Base-by-base conservation (phyloP, 176 grass and related monocot genomes). In the Saccharum spontaneum region DNA sequence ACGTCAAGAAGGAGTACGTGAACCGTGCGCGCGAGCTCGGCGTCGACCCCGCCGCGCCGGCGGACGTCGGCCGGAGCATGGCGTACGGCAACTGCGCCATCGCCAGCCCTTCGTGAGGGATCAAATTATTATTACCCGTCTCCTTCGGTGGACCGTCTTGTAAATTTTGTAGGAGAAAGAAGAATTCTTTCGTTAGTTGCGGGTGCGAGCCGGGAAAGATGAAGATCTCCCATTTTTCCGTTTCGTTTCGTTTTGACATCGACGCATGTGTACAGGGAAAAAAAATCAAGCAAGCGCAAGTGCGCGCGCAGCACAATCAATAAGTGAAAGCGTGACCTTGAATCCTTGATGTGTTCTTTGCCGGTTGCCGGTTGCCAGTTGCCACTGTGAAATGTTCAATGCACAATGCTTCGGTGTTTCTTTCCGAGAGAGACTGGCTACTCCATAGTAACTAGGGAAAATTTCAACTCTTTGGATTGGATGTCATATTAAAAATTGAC, bases 1-100 rank as follows among this genome's bases (percentile, higher is more conserved):
- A 88, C 65, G 91, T 98, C 10, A 98, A 95, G 95, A 88, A 91
- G 85, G 90, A 88, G 67, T 98, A 93, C 79, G 84, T 93, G 45
- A 93, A 94, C 62, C 91, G 91, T 33, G 90, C 91, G 6, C 60
- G 65, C 15, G 88, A 80, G 33, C 87, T 94, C 74, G 79, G 87
- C 54, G 65, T 93, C 67, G 84, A 98, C 84, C 88, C 89, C 52
- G 48, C 86, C 60, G 88, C 90, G 33, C 82, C 89, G 22, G 85
- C 60, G 13, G 89, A 91, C 28, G 85, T 81, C 0, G 81, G 85
- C 52, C 81, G 89, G 81, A 85, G 64, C 71, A 65, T 91, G 52
- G 81, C 16, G 0, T 81, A 88, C 18, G 70, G 81, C 24, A 91
- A 77, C 81, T 91, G 89, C 36, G 85, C 89, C 71, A 20, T 91